Percentiles rank a stretch among this genome's conserved stretches.
Evolutionary conservation across 2,329 filamentous ascomycete genomes (phyloP).

Genomic region (Juglanconis oblonga): DNA sequence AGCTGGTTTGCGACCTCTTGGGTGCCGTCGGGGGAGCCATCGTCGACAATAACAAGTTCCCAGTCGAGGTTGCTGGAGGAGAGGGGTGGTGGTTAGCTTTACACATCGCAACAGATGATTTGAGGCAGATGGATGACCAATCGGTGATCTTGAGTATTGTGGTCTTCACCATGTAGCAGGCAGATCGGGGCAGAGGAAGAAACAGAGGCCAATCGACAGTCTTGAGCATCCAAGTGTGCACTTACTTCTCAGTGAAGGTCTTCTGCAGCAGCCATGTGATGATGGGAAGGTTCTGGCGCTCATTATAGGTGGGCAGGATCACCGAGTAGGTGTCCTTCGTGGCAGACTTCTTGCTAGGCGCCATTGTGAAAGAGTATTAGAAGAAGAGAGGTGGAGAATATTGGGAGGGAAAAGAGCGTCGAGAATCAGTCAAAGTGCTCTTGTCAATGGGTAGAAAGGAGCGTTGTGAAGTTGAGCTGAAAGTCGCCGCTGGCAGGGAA

Average conservation of each 20-base stretch:
- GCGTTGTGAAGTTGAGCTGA: conserved; percentile 9
- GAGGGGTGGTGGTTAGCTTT: neutral
- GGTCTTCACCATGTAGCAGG: no score
- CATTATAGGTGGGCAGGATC: conserved; percentile 97
- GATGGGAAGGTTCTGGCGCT: conserved; percentile 94
- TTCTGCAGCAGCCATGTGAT: conserved; percentile 91
- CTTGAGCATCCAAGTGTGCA: neutral
- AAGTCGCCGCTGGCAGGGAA: neutral
- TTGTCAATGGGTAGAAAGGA: conserved; percentile 14
- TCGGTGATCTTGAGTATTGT: no score
- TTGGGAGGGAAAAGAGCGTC: conserved; percentile 16
- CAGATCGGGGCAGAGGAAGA: neutral
- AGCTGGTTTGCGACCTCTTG: conserved; percentile 88
- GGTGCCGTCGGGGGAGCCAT: conserved; percentile 94
- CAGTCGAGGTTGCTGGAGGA: conserved; percentile 77
- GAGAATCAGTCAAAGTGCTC: conserved; percentile 14
- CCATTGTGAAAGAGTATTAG: conserved; percentile 37
- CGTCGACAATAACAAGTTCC: conserved; percentile 98
- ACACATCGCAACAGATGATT: neutral
- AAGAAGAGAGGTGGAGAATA: neutral
- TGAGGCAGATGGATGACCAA: no score
- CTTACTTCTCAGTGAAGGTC: conserved; percentile 85
- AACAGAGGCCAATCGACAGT: neutral
- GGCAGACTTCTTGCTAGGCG: conserved; percentile 36
- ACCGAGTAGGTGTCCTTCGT: conserved; percentile 83